A percentile compares a stretch with the other conserved stretches of the same genome.
Evolutionary conservation across 2,329 filamentous ascomycete species (phyloP).

Genomic region (Aspergillus alliaceus): DNA sequence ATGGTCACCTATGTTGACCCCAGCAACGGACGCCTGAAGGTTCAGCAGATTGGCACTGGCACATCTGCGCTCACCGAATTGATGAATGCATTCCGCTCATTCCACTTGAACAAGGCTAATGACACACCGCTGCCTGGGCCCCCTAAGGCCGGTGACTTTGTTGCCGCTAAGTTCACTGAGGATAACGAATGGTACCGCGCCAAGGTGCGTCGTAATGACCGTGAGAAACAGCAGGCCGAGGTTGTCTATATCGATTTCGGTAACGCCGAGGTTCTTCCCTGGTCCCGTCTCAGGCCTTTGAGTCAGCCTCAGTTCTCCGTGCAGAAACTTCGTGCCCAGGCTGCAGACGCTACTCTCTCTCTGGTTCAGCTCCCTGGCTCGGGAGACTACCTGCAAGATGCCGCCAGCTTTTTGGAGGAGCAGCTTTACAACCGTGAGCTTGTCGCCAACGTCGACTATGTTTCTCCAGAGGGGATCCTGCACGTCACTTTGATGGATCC

Average conservation of each 20-base stretch:
- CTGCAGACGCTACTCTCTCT: conserved; percentile 80
- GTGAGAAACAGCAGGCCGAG: conserved; percentile 82
- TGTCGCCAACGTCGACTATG: conserved; percentile 87
- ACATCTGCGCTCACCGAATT: conserved; percentile 81
- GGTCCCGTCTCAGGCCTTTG: conserved; percentile 80
- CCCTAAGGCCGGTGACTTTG: conserved; percentile 87
- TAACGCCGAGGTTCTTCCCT: conserved; percentile 86
- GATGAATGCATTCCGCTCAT: conserved; percentile 87
- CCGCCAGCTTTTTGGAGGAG: conserved; percentile 72
- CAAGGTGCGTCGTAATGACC: conserved; percentile 87
- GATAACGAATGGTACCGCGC: conserved; percentile 96
- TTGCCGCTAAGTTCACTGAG: conserved; percentile 85
- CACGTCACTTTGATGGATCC: conserved; percentile 88
- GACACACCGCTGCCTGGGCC: conserved; percentile 69
- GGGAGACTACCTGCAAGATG: conserved; percentile 79
- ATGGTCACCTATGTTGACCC: conserved; percentile 85
- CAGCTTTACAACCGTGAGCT: conserved; percentile 73
- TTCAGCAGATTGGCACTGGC: conserved; percentile 85
- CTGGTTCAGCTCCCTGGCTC: conserved; percentile 85
- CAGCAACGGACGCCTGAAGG: conserved; percentile 75
- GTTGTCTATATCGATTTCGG: conserved; percentile 96
- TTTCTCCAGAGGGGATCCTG: conserved; percentile 76
- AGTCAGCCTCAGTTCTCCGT: conserved; percentile 74
- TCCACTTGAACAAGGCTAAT: conserved; percentile 84
- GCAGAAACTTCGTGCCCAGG: conserved; percentile 83